phyloP scores from a whole-genome alignment of 1,284 basidiomycete species.

The Blastosporella zonata region DNA sequence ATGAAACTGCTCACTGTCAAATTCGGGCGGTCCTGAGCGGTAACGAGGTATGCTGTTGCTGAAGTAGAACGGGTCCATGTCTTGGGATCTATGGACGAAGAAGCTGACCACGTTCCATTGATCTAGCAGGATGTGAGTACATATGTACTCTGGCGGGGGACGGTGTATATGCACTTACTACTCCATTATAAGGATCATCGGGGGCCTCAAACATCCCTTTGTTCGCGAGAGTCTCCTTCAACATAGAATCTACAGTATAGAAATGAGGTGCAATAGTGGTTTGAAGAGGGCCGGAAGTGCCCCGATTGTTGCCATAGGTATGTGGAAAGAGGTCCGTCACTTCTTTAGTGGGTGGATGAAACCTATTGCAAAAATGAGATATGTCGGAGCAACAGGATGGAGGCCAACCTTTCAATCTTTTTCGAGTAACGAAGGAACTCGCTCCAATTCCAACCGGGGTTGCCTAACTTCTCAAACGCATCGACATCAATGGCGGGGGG shows the following conservation, averaged over 20 bases:
- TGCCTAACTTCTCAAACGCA: conserved; percentile 17
- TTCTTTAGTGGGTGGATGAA: conserved; percentile 12
- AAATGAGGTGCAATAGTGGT: conserved; percentile 23
- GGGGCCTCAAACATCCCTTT: conserved; percentile 23
- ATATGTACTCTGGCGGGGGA: neutral
- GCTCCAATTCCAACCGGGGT: conserved; percentile 23
- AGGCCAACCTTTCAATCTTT: conserved; percentile 14
- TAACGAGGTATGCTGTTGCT: conserved; percentile 12
- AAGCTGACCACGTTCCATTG: conserved; percentile 13
- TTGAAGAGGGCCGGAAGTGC: conserved; percentile 24
- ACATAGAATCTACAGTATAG: conserved; percentile 23
- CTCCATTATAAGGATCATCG: conserved; percentile 26
- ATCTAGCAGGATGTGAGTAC: conserved; percentile 5
- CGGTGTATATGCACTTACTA: conserved; percentile 14
- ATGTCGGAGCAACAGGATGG: neutral
- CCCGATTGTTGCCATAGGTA: conserved; percentile 22
- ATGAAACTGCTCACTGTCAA: conserved; percentile 4
- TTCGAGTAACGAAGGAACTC: conserved; percentile 14
- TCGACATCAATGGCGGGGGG: conserved; percentile 20
- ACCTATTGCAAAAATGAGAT: conserved; percentile 1
- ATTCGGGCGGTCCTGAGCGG: conserved; percentile 13
- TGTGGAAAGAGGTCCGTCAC: conserved; percentile 18
- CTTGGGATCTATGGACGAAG: conserved; percentile 11
- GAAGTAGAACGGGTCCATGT: conserved; percentile 13
- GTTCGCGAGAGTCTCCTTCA: conserved; percentile 23